Evolutionary conservation across 2,329 filamentous ascomycete species (phyloP), one percentile per base, ranked within the genome.

Genomic region (Herpomyces periplanetae): DNA sequence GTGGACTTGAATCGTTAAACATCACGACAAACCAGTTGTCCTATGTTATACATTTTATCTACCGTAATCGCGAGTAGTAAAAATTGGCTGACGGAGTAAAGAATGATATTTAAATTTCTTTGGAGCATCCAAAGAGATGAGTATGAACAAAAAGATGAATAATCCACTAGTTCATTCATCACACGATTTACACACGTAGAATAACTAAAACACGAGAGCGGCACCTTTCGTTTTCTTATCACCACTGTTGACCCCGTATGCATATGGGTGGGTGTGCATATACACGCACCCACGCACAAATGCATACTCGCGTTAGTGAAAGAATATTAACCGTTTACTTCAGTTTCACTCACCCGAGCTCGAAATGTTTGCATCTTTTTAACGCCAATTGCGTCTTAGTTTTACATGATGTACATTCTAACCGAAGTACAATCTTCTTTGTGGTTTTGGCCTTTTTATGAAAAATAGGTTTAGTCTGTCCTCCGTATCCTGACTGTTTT

Each of bases 211-310:
- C 40, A 96, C 80, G 41, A 96, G 61, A 48, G 80, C 80, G 38
- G 80, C 80, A 64, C 80, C 80, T 71, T 96, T 96, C 39, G 80
- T 96, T 69, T 96, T 96, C 73, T 96, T 96, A 64, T 96, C 80
- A 60, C 80, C 80, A 62, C 80, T 85, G 35, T 37, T 32, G 22
- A 28, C 25, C n/a, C n/a, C n/a, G n/a, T n/a, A n/a, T n/a, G n/a
- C n/a, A n/a, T n/a, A n/a, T n/a, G n/a, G n/a, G n/a, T n/a, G n/a
- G n/a, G n/a, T n/a, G n/a, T n/a, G n/a, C n/a, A n/a, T n/a, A n/a
- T n/a, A n/a, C n/a, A n/a, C n/a, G n/a, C n/a, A n/a, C n/a, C n/a
- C n/a, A n/a, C n/a, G n/a, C n/a, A n/a, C n/a, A n/a, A n/a, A n/a
- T n/a, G n/a, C 5, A n/a, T 14, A n/a, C 5, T 13, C 11, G 3